Evolutionary conservation across 371 early-diverging fungal species (phyloP), one percentile per base, ranked within the genome.

Genomic region (Thermomucor indicae-seudaticae): DNA sequence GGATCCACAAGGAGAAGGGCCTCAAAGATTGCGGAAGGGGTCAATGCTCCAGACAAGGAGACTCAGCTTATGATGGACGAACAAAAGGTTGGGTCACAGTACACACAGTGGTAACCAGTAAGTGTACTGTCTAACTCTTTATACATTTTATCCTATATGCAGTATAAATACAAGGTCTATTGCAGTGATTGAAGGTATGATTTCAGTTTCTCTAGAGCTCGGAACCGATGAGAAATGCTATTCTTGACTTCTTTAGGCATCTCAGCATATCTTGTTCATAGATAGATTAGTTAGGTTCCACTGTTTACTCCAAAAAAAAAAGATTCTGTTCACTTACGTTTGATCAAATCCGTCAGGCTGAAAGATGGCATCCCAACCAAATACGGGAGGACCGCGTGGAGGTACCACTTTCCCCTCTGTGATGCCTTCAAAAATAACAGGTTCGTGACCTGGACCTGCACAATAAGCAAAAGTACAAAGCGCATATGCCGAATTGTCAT

Each of bases 281-380:
- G 39, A 32, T 12, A 37, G 1, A 25, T 28, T n/a, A 17, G 34
- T 31, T 37, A 24, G 22, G 6, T 45, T 16, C 39, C 19, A 27
- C n/a, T 3, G 41, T 25, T 35, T 41, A 27, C 22, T 31, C 11
- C 14, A 12, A 16, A 20, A 20, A 2, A 30, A 30, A 17, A 17
- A 25, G 6, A 32, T 41, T 2, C 23, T 22, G 1, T 4, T 28
- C 20, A 56, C 67, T 56, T 68, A 81, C 76, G 92, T 91, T 56
- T 72, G 49, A 35, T 84, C 72, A 54, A 75, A 85, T 10, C 94
- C 96, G 47, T 84, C 83, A 12, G 97, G 96, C 70, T 88, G 72
- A 62, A 97, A 97, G 23, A 93, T 76, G 4, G 95, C 90, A 77
- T 96, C 96, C 98, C 98, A 97, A 16, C 98, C 98, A 75, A 96